Base-by-base conservation (phyloP, 2,329 filamentous ascomycete species). In the Clathrospora elynae region DNA sequence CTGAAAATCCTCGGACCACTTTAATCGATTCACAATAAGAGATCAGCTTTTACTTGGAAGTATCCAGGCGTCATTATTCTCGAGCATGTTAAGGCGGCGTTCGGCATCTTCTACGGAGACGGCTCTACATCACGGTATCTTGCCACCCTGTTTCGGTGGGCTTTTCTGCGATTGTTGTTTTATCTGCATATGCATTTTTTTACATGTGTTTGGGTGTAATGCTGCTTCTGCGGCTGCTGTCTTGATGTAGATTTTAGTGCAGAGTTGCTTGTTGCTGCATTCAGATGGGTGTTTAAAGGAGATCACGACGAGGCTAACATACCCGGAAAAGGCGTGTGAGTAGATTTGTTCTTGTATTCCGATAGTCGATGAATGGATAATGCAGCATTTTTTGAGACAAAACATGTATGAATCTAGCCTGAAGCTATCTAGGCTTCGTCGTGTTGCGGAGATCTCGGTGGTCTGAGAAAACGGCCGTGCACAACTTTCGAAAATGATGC, bases 401-500 rank as follows among this genome's bases (percentile, higher is more conserved):
- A 2, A 22, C 12, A 12, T 18, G n/a, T 19, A 2, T 24, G 10
- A 33, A 19, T 18, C 7, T 39, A 19, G 16, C 12, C 17, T 35
- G 30, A 29, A 18, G 38, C 17, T 11, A 10, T 12, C 3, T 23
- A 28, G 28, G 14, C 17, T 8, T 31, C 5, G 22, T 18, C 23
- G 22, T 19, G 33, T 38, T 48, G 48, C 48, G 48, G 44, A 41
- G 40, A 34, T 49, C 29, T 49, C 48, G 48, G 48, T 37, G 48
- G 47, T 43, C 30, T 14, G 31, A 20, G 25, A 3, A 26, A 20
- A 12, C 22, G 45, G 13, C 45, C 40, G 45, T 45, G 63, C 60
- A 37, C 43, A 32, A 32, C 35, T 32, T 44, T 57, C 40, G 46
- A 51, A 57, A 57, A 53, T 56, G 50, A 59, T 57, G 52, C 49